phyloP scores from a whole-genome alignment of 768 basidiomycete species.

The Termitomyces titanicus region DNA sequence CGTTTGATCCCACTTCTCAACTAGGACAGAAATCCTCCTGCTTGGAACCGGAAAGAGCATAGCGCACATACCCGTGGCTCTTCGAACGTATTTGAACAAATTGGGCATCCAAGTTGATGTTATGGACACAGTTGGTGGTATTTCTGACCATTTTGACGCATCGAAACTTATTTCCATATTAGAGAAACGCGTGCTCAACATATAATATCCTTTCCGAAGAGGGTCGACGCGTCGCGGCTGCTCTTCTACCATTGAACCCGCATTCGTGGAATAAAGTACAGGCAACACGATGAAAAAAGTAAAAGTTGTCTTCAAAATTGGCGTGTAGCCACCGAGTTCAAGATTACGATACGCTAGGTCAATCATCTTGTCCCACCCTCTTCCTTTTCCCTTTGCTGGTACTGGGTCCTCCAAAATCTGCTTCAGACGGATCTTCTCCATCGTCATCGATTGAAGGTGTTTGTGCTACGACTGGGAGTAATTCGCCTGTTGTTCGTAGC shows the following conservation, averaged over 20 bases:
- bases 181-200: conserved; percentile 93
- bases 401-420: conserved; percentile 22
- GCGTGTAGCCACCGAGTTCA: not conserved
- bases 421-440: conserved; percentile 44
- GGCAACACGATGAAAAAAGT: conserved; percentile 5
- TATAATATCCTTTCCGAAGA: conserved; percentile 94
- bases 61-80: conserved; percentile 60
- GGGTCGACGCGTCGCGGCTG: conserved; percentile 88
- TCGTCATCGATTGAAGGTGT: conserved; percentile 59
- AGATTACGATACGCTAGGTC: not conserved
- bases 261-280: conserved; percentile 47
- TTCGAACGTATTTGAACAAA: conserved; percentile 65
- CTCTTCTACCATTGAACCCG: conserved; percentile 67
- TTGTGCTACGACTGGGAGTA: conserved; percentile 56
- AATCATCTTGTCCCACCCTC: conserved; percentile 47
- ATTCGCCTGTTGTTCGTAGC: conserved; percentile 39
- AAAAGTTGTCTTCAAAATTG: not conserved
- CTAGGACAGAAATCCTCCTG: conserved; percentile 72
- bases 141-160: not conserved
- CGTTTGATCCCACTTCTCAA: not conserved
- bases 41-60: conserved; percentile 81
- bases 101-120: conserved; percentile 87
- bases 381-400: conserved; percentile 66
- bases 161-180: conserved; percentile 1
- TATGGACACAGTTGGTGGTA: conserved; percentile 71